Evolutionary conservation across 768 basidiomycete genomes (phyloP), one percentile per base, ranked within the genome.

Genomic region (Calvatia gigantea): DNA sequence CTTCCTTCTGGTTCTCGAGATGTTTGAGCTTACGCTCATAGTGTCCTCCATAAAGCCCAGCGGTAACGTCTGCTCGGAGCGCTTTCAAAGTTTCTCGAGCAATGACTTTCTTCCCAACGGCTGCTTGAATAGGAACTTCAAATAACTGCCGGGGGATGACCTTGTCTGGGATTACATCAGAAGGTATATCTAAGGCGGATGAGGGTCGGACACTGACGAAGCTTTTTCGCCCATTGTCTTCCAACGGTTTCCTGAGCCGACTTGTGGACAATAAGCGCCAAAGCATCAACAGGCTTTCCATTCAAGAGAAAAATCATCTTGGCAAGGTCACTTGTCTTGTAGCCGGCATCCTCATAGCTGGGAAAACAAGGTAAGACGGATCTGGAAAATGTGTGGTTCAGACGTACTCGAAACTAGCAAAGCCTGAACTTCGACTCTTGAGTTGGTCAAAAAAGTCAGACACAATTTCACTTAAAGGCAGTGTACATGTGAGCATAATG

Each of bases 271-370:
- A 98, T 89, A 61, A 96, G 76, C 21, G 95, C 92, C 27, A 99
- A 76, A 1, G 97, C 96, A 66, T 99, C 97, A 21, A 99, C 89
- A 1, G 90, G 86, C 67, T 90, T 89, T 29, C 80, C 80, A 61
- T 98, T 98, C 41, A 99, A 75, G 45, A 97, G 75, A 68, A 99
- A 94, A 33, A 83, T 81, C 85, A 99, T 94, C 91, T 96, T 96
- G 53, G 83, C 84, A 28, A 96, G 74, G 64, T 94, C 82, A 61
- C 91, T 92, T 54, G 74, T 71, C 65, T 82, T 79, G 69, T 98
- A 98, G 1, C 93, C 95, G 4, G 86, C 92, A 67, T 95, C 91
- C 70, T 98, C 95, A 64, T 99, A 99, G 64, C 95, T 96, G 58
- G 25, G 32, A 46, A 44, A 51, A 48, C 44, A 29, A 37, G 39